phyloP scores from a whole-genome alignment of 1,284 basidiomycete genomes.

The Boletellus deceptivus region DNA sequence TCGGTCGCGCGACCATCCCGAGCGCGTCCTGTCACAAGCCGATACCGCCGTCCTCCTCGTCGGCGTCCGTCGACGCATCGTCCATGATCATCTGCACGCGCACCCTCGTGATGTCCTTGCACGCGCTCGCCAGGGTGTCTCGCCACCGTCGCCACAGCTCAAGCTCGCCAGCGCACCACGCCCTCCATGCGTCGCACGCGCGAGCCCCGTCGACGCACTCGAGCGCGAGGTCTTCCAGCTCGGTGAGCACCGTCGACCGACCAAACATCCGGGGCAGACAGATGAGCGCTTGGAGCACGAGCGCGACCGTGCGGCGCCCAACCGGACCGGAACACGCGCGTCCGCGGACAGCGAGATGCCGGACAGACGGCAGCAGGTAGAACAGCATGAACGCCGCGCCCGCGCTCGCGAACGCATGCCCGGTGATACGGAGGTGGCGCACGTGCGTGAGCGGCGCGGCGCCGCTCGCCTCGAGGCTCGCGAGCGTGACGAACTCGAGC shows the following conservation, averaged over 20 bases:
- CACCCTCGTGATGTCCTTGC: not conserved
- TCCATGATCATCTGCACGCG: not conserved
- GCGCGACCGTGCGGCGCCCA: conserved; percentile 10
- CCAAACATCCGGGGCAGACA: conserved; percentile 1
- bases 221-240: conserved; percentile 13
- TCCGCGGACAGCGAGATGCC: conserved; percentile 15
- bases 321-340: conserved; percentile 12
- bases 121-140: not conserved
- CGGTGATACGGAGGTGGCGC: conserved; percentile 12
- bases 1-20: no score
- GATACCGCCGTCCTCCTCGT: not conserved
- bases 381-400: conserved; percentile 18
- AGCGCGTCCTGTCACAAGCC: no score
- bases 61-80: not conserved
- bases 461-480: conserved; percentile 1
- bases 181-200: conserved; percentile 7
- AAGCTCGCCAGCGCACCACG: conserved; percentile 12
- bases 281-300: conserved; percentile 17
- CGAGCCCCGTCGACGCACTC: conserved; percentile 12
- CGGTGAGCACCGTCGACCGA: conserved; percentile 11
- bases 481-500: conserved; percentile 8
- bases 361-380: conserved; percentile 14
- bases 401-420: conserved; percentile 12
- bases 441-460: conserved; percentile 16
- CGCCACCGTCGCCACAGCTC: conserved; percentile 12